Evolutionary conservation across 164 flowering plant species (phyloP).

Genomic region (Malania oleifera): DNA sequence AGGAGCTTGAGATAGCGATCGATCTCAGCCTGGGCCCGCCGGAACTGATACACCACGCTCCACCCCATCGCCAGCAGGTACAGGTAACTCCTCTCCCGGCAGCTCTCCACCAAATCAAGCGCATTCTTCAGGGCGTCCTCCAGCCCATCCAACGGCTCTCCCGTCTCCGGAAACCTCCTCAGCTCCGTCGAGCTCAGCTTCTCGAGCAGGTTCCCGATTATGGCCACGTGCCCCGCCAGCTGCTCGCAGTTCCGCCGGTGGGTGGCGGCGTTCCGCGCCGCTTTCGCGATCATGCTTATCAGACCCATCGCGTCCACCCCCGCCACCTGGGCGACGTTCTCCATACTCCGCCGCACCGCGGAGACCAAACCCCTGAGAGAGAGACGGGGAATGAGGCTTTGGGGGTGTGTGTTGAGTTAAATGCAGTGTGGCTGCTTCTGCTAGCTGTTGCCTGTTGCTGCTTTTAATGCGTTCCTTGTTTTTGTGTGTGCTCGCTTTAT

Average conservation of each 20-base stretch:
- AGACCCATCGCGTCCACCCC: conserved; percentile 26
- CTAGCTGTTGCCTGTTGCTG: too few relatives aligned
- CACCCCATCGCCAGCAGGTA: conserved; percentile 53
- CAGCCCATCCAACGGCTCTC: conserved; percentile 34
- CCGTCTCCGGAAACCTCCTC: conserved; percentile 22
- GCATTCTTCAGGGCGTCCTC: conserved; percentile 34
- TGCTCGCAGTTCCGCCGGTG: conserved; percentile 42
- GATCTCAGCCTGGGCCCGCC: conserved; percentile 35
- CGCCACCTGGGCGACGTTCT: conserved; percentile 14
- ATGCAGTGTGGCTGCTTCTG: too few relatives aligned
- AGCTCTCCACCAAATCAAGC: conserved; percentile 24
- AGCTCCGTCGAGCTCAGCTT: conserved; percentile 32
- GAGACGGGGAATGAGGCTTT: too few relatives aligned
- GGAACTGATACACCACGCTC: conserved; percentile 40
- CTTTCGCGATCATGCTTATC: conserved; percentile 16
- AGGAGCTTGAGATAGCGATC: conserved; percentile 33
- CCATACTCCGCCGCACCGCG: conserved; percentile 4
- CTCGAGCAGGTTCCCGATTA: conserved; percentile 41
- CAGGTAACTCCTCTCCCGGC: conserved; percentile 37
- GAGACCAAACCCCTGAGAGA: neutral
- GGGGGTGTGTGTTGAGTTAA: too few relatives aligned
- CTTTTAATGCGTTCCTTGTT: too few relatives aligned
- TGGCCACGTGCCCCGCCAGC: conserved; percentile 30
- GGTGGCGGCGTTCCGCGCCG: conserved; percentile 27
- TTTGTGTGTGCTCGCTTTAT: too few relatives aligned